Conservation (phyloP, 768 basidiomycete genomes). For the Tylopilus sp. region DNA sequence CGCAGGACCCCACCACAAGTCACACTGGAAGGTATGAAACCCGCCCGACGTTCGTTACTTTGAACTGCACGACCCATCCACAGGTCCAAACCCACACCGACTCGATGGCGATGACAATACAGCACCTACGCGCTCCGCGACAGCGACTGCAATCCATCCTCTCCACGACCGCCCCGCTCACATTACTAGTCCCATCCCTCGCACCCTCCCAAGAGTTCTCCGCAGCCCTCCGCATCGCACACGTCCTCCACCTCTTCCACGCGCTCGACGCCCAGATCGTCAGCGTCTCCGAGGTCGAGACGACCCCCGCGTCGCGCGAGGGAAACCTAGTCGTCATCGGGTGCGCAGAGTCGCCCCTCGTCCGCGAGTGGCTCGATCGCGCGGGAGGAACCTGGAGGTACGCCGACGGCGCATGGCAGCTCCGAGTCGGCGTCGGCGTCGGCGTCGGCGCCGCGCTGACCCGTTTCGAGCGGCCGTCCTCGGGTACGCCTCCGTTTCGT, state of each 20-base stretch:
- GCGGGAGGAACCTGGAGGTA: conserved; percentile 14
- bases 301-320: background rate
- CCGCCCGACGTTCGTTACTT: no score
- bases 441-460: no score
- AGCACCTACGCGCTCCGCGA: conserved; percentile 7
- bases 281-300: conserved; percentile 34
- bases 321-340: conserved; percentile 65
- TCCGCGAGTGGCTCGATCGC: conserved; percentile 31
- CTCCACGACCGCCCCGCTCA: conserved; percentile 47
- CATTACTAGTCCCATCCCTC: conserved; percentile 50
- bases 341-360: conserved; percentile 33
- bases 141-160: conserved; percentile 66
- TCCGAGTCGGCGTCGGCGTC: no score
- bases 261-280: conserved; percentile 65
- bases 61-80: background rate
- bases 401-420: conserved; percentile 19
- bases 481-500: conserved; percentile 2
- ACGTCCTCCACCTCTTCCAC: conserved; percentile 66
- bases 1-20: background rate
- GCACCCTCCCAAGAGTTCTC: conserved; percentile 38
- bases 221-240: conserved; percentile 62
- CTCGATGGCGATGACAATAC: background rate
- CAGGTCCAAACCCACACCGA: conserved; percentile 8
- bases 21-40: conserved; percentile 24
- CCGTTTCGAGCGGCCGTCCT: conserved; percentile 21